Evolutionary conservation across 805 yeast genomes (phyloP), one percentile per base, ranked within the genome.

Genomic region (Wickerhamomyces subpelliculosus): DNA sequence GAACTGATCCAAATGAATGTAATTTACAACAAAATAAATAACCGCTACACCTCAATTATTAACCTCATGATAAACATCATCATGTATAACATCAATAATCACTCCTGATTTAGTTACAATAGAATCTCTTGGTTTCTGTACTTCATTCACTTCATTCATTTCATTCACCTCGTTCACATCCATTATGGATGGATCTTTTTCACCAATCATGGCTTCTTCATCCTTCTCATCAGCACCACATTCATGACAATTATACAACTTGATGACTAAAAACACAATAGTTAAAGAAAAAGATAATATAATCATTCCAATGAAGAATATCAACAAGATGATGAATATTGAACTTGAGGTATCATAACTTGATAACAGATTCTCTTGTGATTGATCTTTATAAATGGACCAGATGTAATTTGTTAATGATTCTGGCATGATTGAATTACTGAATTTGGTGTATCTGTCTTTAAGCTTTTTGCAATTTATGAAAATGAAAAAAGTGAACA

Each of bases 241-340:
- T 12, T 44, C 49, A 0, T 33, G 29, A 33, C 52, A 48, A n/a
- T 46, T 42, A 16, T 40, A 44, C 16, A 50, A 37, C 27, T 46
- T 39, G n/a, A 50, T 35, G 25, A 48, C 16, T 2, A 48, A 37
- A 20, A 50, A 38, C 1, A 35, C 36, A 3, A 37, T 31, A 1
- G 50, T 37, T 14, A 47, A 29, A 14, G 28, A 38, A 23, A 45
- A 41, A 26, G 46, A 51, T 1, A 37, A 20, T 4, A 49, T 36
- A 4, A 49, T 17, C 7, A 49, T 31, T 8, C 25, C 28, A 9
- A 48, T 27, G 35, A 44, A 39, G 40, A 49, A 43, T 2, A 49
- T 30, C 4, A 49, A 12, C 8, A 46, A 32, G 4, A 49, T 10
- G 4, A 45, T 47, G 29, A 44, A 27, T 7, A 43, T 28, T 0